Evolutionary conservation across 2,329 filamentous ascomycete species (phyloP).

Genomic region (Cytospora chrysosperma): DNA sequence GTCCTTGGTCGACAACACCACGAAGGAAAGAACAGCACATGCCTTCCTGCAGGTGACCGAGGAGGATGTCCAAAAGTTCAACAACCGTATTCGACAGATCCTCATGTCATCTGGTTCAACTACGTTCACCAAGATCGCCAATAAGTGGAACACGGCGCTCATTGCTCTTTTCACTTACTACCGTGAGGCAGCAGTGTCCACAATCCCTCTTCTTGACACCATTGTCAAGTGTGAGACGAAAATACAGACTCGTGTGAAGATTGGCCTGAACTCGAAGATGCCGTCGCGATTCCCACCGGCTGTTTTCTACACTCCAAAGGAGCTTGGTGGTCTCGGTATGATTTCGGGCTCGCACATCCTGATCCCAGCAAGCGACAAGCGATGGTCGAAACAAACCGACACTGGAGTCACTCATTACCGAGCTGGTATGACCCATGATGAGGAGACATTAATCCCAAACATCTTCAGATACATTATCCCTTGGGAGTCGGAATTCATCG

Average conservation of each 20-base stretch:
- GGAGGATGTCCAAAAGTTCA: constrained; percentile 98
- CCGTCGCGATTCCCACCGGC: constrained; percentile 96
- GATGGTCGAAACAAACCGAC: constrained; percentile 98
- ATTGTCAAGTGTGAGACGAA: constrained; percentile 99
- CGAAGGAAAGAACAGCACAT: constrained; percentile 94
- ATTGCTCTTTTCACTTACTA: constrained; percentile 99
- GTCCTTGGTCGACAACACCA: constrained; percentile 94
- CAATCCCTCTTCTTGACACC: constrained; percentile 88
- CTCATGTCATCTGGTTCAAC: constrained; percentile 99
- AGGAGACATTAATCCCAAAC: constrained; percentile 96
- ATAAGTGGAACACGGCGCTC: constrained; percentile 98
- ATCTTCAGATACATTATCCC: constrained; percentile 99
- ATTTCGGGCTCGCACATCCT: constrained; percentile 98
- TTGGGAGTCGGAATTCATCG: constrained; percentile 98
- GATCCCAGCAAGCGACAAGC: constrained; percentile 95
- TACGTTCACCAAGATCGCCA: constrained; percentile 99
- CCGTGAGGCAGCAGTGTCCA: constrained; percentile 94
- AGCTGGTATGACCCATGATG: constrained; percentile 96
- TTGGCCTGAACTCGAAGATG: constrained; percentile 99
- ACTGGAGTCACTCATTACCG: constrained; percentile 96
- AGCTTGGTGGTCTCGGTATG: constrained; percentile 95
- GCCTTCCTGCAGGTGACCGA: constrained; percentile 97
- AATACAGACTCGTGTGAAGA: constrained; percentile 98
- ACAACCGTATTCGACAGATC: constrained; percentile 97
- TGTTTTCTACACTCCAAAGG: constrained; percentile 98